A percentile compares a stretch with the other conserved stretches of the same genome.
Conservation (phyloP, 2,329 filamentous ascomycete species). For the Penicillium sp. region DNA sequence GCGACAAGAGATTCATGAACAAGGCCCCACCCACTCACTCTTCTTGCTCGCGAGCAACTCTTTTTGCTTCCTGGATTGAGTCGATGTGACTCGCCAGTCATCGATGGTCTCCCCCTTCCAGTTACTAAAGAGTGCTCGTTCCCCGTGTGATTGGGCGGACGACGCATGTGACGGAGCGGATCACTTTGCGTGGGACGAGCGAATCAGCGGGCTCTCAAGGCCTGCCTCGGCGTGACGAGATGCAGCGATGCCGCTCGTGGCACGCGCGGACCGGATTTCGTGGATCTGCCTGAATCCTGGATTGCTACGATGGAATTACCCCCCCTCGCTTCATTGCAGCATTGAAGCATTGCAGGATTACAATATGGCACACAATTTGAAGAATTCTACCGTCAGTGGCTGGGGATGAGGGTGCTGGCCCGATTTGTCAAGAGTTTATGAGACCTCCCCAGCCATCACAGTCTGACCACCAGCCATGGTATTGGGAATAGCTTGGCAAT, state of each 20-base stretch:
- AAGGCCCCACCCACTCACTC: no score
- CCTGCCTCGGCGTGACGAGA: constrained; percentile 19
- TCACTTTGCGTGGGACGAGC: constrained; percentile 8
- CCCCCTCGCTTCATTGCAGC: constrained; percentile 5
- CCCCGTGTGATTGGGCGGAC: constrained; percentile 15
- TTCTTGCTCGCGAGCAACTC: no score
- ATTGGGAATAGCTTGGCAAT: no score
- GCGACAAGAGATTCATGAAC: no score
- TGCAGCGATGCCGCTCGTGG: constrained; percentile 14
- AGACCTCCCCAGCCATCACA: no score
- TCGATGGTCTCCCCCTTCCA: no score
- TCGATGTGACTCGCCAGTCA: no score
- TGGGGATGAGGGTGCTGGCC: not conserved
- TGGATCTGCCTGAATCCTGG: not conserved
- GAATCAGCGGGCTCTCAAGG: constrained; percentile 12
- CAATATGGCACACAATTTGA: constrained; percentile 2
- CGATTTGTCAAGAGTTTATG: no score
- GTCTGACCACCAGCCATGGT: no score
- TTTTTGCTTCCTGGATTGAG: no score
- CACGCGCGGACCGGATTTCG: constrained; percentile 9
- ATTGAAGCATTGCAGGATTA: no score
- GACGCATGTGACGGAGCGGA: constrained; percentile 20
- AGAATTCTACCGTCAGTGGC: constrained; percentile 4
- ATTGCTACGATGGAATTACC: not conserved
- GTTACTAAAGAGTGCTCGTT: constrained; percentile 4